Evolutionary conservation across 768 basidiomycete species (phyloP), one percentile per base, ranked within the genome.

Genomic region (Mycena vulgaris): DNA sequence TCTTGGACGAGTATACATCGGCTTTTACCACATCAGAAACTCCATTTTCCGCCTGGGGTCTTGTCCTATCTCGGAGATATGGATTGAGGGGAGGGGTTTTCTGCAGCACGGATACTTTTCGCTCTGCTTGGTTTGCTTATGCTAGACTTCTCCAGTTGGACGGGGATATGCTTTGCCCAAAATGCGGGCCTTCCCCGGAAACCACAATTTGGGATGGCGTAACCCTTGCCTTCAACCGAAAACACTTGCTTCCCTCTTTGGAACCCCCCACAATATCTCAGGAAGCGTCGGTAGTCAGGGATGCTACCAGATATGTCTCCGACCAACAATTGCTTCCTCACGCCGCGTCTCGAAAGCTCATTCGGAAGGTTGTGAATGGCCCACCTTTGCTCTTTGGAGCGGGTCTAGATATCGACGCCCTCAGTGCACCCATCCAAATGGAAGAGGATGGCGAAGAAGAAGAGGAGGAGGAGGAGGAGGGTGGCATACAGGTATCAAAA

Each of bases 1-100:
- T 83, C 5, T 70, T 84, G 4, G 77, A 84, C 31, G 79, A 80
- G 40, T 84, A 81, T 52, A 82, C 80, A 1, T 75, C 68, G 30
- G 67, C 70, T 0, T 83, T 69, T 57, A 80, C 79, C n/a, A n/a
- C n/a, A n/a, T n/a, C n/a, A n/a, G n/a, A n/a, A n/a, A n/a, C n/a
- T n/a, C n/a, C n/a, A n/a, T 83, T 84, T 64, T 66, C 72, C 5
- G 74, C 81, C 27, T 80, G 76, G 76, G 74, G 77, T 2, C 61
- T 63, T 14, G 59, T 69, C 6, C 57, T 79, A 31, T 62, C 69
- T 13, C 71, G 75, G 3, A 53, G 76, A n/a, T 82, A 81, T 66
- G 13, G 45, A 6, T 28, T 61, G 13, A 42, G 31, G 64, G 57
- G 6, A 45, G 69, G 27, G 31, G 42, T 13, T 71, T 83, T 82